These are phyloP conservation scores for Euptelea pleiosperma DNA, from an alignment of 164 flowering plant species.

Conservation along the genomic window DNA sequence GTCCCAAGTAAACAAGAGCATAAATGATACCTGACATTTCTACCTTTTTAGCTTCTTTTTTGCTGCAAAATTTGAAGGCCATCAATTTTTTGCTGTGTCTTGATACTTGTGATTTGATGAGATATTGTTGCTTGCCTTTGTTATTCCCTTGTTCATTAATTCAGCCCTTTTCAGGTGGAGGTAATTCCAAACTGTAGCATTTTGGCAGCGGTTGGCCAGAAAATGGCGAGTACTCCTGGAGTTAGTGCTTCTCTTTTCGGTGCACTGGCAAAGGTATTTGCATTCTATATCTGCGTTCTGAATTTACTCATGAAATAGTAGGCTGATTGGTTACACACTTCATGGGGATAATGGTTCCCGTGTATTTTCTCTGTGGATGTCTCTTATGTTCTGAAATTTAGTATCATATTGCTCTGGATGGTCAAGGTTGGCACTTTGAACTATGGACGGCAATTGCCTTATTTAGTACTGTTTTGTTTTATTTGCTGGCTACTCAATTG, in stretches of 20 bases:
- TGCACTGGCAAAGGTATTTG: conserved; percentile 88
- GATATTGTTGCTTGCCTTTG: not conserved
- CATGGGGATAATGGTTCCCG: too few relatives aligned
- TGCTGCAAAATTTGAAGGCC: too few relatives aligned
- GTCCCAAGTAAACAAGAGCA: too few relatives aligned
- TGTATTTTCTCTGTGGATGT: too few relatives aligned
- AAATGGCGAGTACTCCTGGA: conserved; percentile 98
- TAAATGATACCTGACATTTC: too few relatives aligned
- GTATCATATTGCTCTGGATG: not conserved
- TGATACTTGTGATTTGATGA: not conserved
- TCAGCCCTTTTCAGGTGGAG: conserved; percentile 52
- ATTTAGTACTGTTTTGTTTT: too few relatives aligned
- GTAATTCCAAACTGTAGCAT: conserved; percentile 88
- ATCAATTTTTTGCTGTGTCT: not conserved
- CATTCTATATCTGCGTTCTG: conserved; percentile 2
- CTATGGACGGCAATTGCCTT: too few relatives aligned
- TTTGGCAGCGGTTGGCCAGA: conserved; percentile 96
- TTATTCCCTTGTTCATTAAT: conserved; percentile 1
- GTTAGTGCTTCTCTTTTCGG: conserved; percentile 94
- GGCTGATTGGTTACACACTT: too few relatives aligned
- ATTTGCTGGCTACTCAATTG: not conserved
- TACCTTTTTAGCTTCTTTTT: too few relatives aligned
- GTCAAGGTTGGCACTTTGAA: too few relatives aligned
- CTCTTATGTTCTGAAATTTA: too few relatives aligned
- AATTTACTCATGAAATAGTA: too few relatives aligned